Evolutionary conservation across 2,329 filamentous ascomycete genomes (phyloP).

Genomic region (Delphinella strobiligena): DNA sequence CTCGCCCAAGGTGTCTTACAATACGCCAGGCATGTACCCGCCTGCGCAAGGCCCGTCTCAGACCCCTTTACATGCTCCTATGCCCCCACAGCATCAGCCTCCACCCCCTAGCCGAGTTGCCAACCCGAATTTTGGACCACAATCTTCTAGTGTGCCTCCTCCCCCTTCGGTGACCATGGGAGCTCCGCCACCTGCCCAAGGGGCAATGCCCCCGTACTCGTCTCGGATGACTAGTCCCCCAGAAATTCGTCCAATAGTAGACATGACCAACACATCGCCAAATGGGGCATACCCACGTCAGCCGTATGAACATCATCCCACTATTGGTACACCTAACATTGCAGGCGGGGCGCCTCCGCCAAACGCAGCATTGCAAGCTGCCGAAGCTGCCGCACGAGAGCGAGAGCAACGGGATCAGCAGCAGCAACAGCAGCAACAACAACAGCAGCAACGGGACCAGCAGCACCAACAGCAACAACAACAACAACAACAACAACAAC

Average conservation of each 20-base stretch:
- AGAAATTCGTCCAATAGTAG: slow-evolving; percentile 70
- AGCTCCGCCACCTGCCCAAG: slow-evolving; percentile 42
- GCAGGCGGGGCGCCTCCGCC: slow-evolving; percentile 59
- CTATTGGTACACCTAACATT: slow-evolving; percentile 47
- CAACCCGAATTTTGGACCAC: slow-evolving; percentile 35
- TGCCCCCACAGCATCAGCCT: slow-evolving; percentile 24
- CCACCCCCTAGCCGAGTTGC: slow-evolving; percentile 24
- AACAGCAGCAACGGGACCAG: too few relatives aligned
- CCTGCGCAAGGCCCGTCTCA: slow-evolving; percentile 32
- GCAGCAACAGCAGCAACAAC: too few relatives aligned
- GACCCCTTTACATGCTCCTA: slow-evolving; percentile 18
- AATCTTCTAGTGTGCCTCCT: slow-evolving; percentile 22
- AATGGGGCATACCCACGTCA: slow-evolving; percentile 75
- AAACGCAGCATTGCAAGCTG: slow-evolving; percentile 48
- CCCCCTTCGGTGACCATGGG: slow-evolving; percentile 40
- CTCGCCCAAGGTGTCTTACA: slow-evolving; percentile 47
- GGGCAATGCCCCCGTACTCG: slow-evolving; percentile 57
- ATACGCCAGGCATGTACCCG: slow-evolving; percentile 26
- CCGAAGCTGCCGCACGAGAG: slow-evolving; percentile 55
- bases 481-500: too few relatives aligned
- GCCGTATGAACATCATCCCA: slow-evolving; percentile 65
- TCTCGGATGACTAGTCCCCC: slow-evolving; percentile 58
- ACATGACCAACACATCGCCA: slow-evolving; percentile 73
- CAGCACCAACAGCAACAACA: too few relatives aligned
- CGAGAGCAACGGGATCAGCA: slow-evolving; percentile 63